These are phyloP conservation scores for Saccharomycopsis fodiens DNA, from an alignment of 805 yeast genomes.

Conservation along the genomic window DNA sequence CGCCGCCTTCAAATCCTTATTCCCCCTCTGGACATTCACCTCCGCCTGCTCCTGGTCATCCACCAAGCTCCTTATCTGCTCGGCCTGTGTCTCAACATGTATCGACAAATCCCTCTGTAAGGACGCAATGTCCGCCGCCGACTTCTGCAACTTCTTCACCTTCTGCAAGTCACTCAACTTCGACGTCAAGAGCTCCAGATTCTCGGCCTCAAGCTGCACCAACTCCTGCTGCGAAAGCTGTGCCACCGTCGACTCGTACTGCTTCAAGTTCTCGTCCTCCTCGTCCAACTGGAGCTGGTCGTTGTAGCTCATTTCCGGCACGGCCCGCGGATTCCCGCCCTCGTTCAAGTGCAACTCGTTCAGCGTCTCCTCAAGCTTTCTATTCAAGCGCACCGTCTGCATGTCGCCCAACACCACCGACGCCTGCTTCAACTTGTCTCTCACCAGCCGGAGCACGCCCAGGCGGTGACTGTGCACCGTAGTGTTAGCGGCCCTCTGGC, in stretches of 20 bases:
- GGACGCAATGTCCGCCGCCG: conserved; percentile 39
- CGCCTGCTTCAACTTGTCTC: conserved; percentile 9
- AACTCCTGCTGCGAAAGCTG: conserved; percentile 30
- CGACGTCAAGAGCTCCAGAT: conserved; percentile 29
- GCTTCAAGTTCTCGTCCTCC: conserved; percentile 10
- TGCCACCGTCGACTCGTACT: conserved; percentile 11
- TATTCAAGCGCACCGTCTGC: conserved; percentile 12
- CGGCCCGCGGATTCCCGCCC: not conserved
- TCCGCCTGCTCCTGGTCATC: conserved; percentile 37
- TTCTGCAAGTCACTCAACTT: conserved; percentile 35
- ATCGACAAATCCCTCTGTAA: conserved; percentile 36
- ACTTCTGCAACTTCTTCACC: conserved; percentile 36
- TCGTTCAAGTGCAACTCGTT: conserved; percentile 16
- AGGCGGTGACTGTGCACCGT: conserved; percentile 16
- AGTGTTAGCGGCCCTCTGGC: conserved; percentile 8
- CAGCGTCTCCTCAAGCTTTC: conserved; percentile 19
- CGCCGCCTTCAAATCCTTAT: conserved; percentile 33
- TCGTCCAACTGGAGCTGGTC: conserved; percentile 12
- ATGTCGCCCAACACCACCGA: conserved; percentile 15
- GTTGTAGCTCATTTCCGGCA: conserved; percentile 2
- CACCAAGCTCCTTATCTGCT: conserved; percentile 33
- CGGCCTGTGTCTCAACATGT: conserved; percentile 37
- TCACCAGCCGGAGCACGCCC: conserved; percentile 12
- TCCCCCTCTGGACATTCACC: conserved; percentile 34
- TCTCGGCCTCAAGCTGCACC: conserved; percentile 34